A percentile compares a stretch with the other conserved stretches of the same genome.
Evolutionary conservation across 2,329 filamentous ascomycete species (phyloP).

Genomic region (Hypoxylon sp.): DNA sequence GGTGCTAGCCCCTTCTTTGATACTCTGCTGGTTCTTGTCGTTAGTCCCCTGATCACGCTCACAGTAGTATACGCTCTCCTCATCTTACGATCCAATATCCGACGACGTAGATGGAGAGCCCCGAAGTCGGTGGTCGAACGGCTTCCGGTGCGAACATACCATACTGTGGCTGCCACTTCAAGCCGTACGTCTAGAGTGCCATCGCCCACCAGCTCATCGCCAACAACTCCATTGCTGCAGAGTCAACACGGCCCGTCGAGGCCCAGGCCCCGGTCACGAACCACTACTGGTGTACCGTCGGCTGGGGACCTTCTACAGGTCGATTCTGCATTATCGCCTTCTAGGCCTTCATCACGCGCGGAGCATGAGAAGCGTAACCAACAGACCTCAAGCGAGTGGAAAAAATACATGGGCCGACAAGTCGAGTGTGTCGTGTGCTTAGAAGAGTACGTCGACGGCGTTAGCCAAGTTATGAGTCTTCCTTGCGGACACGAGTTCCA

Average conservation of each 20-base stretch:
- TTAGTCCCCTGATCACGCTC: slow-evolving; percentile 90
- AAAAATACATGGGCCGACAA: slow-evolving; percentile 71
- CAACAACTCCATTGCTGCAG: slow-evolving; percentile 82
- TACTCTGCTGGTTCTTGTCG: slow-evolving; percentile 92
- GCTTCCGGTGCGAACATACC: slow-evolving; percentile 94
- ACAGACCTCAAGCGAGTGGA: slow-evolving; percentile 62
- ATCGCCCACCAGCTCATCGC: slow-evolving; percentile 71
- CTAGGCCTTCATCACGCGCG: slow-evolving; percentile 46
- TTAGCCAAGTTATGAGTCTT: slow-evolving; percentile 94
- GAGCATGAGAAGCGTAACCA: slow-evolving; percentile 58
- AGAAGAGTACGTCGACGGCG: slow-evolving; percentile 94
- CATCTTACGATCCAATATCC: slow-evolving; percentile 85
- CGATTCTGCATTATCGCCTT: slow-evolving; percentile 52
- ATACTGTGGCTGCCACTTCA: slow-evolving; percentile 75
- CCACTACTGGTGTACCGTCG: slow-evolving; percentile 67
- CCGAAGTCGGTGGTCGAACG: slow-evolving; percentile 95
- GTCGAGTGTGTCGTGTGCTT: slow-evolving; percentile 96
- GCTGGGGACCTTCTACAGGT: slow-evolving; percentile 55
- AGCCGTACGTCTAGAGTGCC: slow-evolving; percentile 65
- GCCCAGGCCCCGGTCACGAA: slow-evolving; percentile 69
- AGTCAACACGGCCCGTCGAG: slow-evolving; percentile 54
- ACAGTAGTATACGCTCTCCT: slow-evolving; percentile 92
- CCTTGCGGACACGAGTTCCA: slow-evolving; percentile 99
- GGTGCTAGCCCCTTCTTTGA: slow-evolving; percentile 95
- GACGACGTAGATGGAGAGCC: slow-evolving; percentile 91